Base-by-base conservation (phyloP, 352 stramenopile genomes). In the Peronospora farinosa region DNA sequence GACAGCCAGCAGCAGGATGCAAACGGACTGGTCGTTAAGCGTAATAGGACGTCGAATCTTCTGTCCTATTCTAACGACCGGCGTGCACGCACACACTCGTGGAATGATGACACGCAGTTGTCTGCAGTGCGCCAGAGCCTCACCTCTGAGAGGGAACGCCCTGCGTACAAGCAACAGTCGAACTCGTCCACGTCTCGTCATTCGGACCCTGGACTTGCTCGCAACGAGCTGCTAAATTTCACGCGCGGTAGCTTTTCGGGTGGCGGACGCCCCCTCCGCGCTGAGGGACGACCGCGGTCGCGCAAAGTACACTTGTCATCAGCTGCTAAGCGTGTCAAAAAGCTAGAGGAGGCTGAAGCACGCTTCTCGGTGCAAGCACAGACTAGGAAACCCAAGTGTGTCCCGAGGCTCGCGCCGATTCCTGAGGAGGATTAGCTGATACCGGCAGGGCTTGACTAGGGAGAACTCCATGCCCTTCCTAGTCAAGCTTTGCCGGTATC, bases 291-390 rank as follows among this genome's bases (percentile, higher is more conserved):
- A 43, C 54, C 50, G 7, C 77, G 77, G 47, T 68, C 54, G 16
- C 77, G 80, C 17, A 82, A 82, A 17, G 74, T 91, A 47, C 78
- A 91, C 44, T 60, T 88, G 50, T 91, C 80, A 23, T 88, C 80
- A 11, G 80, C 78, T 8, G 80, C 80, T 39, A 91, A 91, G 70
- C 80, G 80, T 40, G 73, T 88, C 8, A 88, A 91, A 61, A 83
- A 72, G 45, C 70, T 88, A n/a, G 80, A 91, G 44, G 80, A 91
- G 41, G 67, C 84, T 35, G 80, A 91, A 51, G 79, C 79, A 11
- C 73, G 77, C 13, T 88, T 88, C 48, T 71, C 57, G 36, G 37
- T 68, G 47, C 54, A 71, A 47, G 41, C 61, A 42, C 46, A 69
- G 42, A 35, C 41, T 42, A 49, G 58, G 33, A 69, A 57, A 40